Conservation (phyloP, 495 filamentous ascomycete species). For the Daldinia loculata region DNA sequence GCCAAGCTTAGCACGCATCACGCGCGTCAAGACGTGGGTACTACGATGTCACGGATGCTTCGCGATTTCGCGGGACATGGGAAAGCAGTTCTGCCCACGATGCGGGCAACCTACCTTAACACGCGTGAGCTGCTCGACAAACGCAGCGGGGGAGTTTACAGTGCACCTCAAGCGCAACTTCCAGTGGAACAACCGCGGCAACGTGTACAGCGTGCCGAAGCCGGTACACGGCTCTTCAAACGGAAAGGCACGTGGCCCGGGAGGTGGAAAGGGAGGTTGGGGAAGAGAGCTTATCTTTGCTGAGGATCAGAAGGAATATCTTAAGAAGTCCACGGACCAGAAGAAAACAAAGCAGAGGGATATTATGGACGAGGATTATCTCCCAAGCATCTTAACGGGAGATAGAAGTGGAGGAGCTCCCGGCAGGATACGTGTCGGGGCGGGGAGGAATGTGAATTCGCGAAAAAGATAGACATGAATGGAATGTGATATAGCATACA, state of each 20-base stretch:
- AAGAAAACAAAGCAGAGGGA: constrained; percentile 75
- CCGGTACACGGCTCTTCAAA: constrained; percentile 80
- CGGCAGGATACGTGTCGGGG: constrained; percentile 79
- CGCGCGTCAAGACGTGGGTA: constrained; percentile 82
- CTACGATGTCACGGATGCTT: constrained; percentile 96
- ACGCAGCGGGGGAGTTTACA: constrained; percentile 79
- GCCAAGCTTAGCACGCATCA: constrained; percentile 75
- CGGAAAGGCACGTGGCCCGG: constrained; percentile 70
- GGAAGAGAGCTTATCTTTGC: constrained; percentile 80
- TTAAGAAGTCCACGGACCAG: constrained; percentile 67
- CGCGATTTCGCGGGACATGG: constrained; percentile 81
- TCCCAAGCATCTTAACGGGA: constrained; percentile 86
- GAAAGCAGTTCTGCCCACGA: constrained; percentile 90
- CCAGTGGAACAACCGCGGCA: constrained; percentile 93
- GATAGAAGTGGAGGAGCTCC: constrained; percentile 67
- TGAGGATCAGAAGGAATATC: constrained; percentile 96
- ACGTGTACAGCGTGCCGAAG: constrained; percentile 90
- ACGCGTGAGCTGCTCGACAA: constrained; percentile 84
- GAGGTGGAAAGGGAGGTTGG: constrained; percentile 89
- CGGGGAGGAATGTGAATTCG: constrained; percentile 86
- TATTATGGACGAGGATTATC: constrained; percentile 93
- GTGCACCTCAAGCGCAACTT: constrained; percentile 94
- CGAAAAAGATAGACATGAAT: constrained; percentile 62
- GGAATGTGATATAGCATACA: neutral
- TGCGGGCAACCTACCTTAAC: constrained; percentile 90